Base-by-base conservation (phyloP, 345 rosid genomes). In the Eucalyptus polybractea region DNA sequence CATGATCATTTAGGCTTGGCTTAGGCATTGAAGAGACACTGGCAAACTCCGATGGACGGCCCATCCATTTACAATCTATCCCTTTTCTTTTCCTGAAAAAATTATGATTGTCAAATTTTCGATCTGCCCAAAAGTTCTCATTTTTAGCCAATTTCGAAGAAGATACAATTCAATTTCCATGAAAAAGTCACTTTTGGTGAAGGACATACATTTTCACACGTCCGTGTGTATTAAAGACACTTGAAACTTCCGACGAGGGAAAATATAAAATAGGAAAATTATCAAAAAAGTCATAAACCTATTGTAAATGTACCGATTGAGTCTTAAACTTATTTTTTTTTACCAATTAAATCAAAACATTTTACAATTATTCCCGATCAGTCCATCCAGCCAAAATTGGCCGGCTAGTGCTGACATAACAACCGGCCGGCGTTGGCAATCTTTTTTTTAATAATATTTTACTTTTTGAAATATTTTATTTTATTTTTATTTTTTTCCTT, bases 361-460 rank as follows among this genome's bases (percentile, higher is more conserved):
- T 47, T 47, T 42, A 47, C 50, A 47, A 47, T 47, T 47, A 47
- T 47, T 47, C 50, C 13, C 42, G 12, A 47, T 47, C 5, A 10
- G 13, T 47, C 50, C 13, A 47, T 47, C 13, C 9, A 4, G 5
- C 50, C 50, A 47, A 47, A 47, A 47, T 47, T 47, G 13, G 50
- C 2, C 2, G 5, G 50, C 50, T 4, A 47, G 0, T 10, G 13
- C 4, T 7, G 2, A 47, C 4, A 4, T 47, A 2, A 0, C 49
- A 10, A 11, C 12, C 13, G 11, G 4, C 12, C 49, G 12, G 1
- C 4, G 3, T 1, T 11, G 13, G 5, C 13, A 47, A 47, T 1
- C 13, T 11, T 47, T 10, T 47, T 47, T 47, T 47, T 10, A 47
- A 47, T 47, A 47, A 47, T 10, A 47, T 47, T 47, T 47, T 47